Percentiles rank a stretch among this genome's conserved stretches.
These are phyloP conservation scores for Wickerhamomyces mucosus DNA, from an alignment of 805 yeast genomes.

Conservation along the genomic window DNA sequence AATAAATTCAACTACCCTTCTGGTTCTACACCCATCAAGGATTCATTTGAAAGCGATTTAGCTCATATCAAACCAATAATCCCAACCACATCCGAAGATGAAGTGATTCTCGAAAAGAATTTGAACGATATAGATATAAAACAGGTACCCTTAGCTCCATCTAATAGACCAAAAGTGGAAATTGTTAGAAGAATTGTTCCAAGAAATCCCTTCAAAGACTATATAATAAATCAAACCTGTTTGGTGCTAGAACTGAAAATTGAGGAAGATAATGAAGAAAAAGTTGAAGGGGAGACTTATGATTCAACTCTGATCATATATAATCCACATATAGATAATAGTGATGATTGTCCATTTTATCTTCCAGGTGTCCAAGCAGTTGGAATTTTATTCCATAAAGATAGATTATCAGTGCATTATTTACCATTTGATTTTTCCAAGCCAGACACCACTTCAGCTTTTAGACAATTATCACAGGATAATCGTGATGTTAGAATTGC, in stretches of 20 bases:
- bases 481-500: slow-evolving; percentile 79
- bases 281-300: slow-evolving; percentile 13
- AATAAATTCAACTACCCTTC: slow-evolving; percentile 28
- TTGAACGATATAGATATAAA: slow-evolving; percentile 34
- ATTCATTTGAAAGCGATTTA: slow-evolving; percentile 16
- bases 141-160: slow-evolving; percentile 17
- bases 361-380: slow-evolving; percentile 80
- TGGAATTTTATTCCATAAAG: slow-evolving; percentile 45
- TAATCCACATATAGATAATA: slow-evolving; percentile 58
- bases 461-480: slow-evolving; percentile 28
- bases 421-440: slow-evolving; percentile 41
- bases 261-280: slow-evolving; percentile 3
- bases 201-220: slow-evolving; percentile 80
- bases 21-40: slow-evolving; percentile 16
- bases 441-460: slow-evolving; percentile 17
- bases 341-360: slow-evolving; percentile 72
- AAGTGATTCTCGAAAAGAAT: slow-evolving; percentile 20
- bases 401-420: slow-evolving; percentile 61
- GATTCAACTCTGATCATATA: slow-evolving; percentile 54
- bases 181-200: slow-evolving; percentile 85
- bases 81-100: slow-evolving; percentile 14
- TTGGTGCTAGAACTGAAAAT: slow-evolving; percentile 30
- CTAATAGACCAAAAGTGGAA: slow-evolving; percentile 32
- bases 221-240: slow-evolving; percentile 80
- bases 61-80: slow-evolving; percentile 24